Evolutionary conservation across 345 rosid species (phyloP), one percentile per base, ranked within the genome.

Genomic region (Dovyalis caffra): DNA sequence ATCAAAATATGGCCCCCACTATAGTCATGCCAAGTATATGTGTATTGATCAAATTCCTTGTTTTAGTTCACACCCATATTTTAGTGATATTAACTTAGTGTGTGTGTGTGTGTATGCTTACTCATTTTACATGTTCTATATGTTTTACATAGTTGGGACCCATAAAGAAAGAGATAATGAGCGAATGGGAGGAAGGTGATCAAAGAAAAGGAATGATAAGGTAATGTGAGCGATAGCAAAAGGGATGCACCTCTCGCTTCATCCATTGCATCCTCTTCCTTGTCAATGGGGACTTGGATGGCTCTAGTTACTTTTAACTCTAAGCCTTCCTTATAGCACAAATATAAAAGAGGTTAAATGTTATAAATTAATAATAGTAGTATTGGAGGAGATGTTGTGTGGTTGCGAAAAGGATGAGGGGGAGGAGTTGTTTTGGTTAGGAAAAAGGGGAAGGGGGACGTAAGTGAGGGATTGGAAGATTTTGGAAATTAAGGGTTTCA

Each of bases 301-400:
- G 81, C 81, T 69, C 75, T 79, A 43, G 69, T 80, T 18, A 37
- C 76, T 64, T 74, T n/a, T n/a, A n/a, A n/a, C n/a, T n/a, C 81
- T 20, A 74, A 35, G 33, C 66, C 76, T 26, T 43, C 74, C 26
- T 32, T 58, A 60, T 77, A 57, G 74, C 60, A 73, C n/a, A 82
- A 72, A 34, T 76, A 70, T 28, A 68, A 23, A 60, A n/a, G 56
- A 53, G 66, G 53, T 62, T 67, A 68, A 74, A 47, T 28, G 10
- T 7, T 60, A 28, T 21, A 38, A 1, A 31, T 29, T 23, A 63
- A 20, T 3, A 53, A 8, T 9, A 53, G n/a, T n/a, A n/a, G n/a
- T n/a, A n/a, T n/a, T n/a, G n/a, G n/a, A n/a, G n/a, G n/a, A n/a
- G n/a, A n/a, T n/a, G n/a, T n/a, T n/a, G n/a, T n/a, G n/a, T n/a